Percentiles rank a stretch among this genome's conserved stretches.
phyloP scores from a whole-genome alignment of 2,329 filamentous ascomycete genomes.

The Hypoxylon rubiginosum region DNA sequence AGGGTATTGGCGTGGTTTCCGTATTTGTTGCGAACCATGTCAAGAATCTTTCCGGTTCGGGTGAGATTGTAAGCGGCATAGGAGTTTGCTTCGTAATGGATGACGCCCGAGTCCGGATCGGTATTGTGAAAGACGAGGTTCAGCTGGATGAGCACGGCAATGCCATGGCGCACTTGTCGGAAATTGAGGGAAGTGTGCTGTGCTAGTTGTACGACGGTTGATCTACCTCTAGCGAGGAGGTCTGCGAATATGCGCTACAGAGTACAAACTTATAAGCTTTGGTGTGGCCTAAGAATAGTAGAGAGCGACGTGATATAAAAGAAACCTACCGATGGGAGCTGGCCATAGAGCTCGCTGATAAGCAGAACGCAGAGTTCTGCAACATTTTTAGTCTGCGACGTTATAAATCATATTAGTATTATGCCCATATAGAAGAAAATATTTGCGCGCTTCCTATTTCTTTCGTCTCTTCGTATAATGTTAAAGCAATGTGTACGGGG shows the following conservation, averaged over 20 bases:
- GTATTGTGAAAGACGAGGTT: constrained; percentile 84
- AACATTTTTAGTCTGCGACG: constrained; percentile 75
- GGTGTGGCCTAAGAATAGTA: constrained; percentile 10
- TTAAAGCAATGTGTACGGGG: background rate
- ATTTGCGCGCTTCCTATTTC: constrained; percentile 2
- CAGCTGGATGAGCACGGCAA: constrained; percentile 89
- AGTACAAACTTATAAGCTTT: constrained; percentile 33
- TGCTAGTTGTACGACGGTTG: constrained; percentile 76
- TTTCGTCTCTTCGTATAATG: background rate
- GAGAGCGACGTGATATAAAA: background rate
- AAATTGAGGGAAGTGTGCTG: constrained; percentile 79
- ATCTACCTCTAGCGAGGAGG: constrained; percentile 83
- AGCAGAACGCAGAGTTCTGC: constrained; percentile 92
- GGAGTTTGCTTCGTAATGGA: constrained; percentile 87
- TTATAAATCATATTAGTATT: constrained; percentile 45
- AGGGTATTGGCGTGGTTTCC: constrained; percentile 81
- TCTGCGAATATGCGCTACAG: constrained; percentile 84
- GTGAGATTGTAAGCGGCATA: constrained; percentile 84
- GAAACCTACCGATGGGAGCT: constrained; percentile 85
- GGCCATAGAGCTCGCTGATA: constrained; percentile 89
- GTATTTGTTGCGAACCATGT: constrained; percentile 79
- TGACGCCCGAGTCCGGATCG: constrained; percentile 70
- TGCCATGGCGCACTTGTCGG: constrained; percentile 83
- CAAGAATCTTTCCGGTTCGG: constrained; percentile 83
- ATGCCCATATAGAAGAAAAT: background rate